Evolutionary conservation across 768 basidiomycete genomes (phyloP).

Genomic region (Agrocybe chaxingu): DNA sequence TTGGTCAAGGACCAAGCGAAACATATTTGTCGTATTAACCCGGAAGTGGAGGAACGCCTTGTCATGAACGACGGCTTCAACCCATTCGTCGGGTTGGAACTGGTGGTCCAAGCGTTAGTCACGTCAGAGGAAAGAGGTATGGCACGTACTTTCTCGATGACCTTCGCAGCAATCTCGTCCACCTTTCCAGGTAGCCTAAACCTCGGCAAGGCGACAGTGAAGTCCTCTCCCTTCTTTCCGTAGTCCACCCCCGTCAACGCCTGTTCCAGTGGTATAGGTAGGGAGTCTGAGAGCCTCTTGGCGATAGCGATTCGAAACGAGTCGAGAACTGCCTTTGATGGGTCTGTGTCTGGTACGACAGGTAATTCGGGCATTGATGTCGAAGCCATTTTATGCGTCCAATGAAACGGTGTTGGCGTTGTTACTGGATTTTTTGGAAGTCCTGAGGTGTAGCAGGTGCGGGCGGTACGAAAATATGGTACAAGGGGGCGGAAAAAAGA

Average conservation of each 20-base stretch:
- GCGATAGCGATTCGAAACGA: conserved; percentile 83
- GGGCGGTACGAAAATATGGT: too few species aligned
- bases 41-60: conserved; percentile 85
- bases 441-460: too few species aligned
- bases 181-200: conserved; percentile 84
- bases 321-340: conserved; percentile 66
- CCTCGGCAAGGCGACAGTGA: conserved; percentile 87
- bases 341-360: conserved; percentile 45
- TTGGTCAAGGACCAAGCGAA: conserved; percentile 66
- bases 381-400: too few species aligned
- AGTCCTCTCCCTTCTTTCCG: conserved; percentile 92
- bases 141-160: conserved; percentile 65
- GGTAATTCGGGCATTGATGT: conserved; percentile 25
- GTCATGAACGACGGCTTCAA: conserved; percentile 66
- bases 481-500: too few species aligned
- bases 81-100: conserved; percentile 84
- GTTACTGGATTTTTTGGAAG: too few species aligned
- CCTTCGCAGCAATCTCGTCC: conserved; percentile 70
- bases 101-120: conserved; percentile 23
- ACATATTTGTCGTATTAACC: conserved; percentile 61
- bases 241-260: conserved; percentile 85
- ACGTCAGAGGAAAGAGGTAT: conserved; percentile 5
- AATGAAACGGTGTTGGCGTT: too few species aligned
- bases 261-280: conserved; percentile 71
- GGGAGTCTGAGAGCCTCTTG: conserved; percentile 58